phyloP scores from a whole-genome alignment of 257 asterid genomes.

The Fraxinus pennsylvanica region DNA sequence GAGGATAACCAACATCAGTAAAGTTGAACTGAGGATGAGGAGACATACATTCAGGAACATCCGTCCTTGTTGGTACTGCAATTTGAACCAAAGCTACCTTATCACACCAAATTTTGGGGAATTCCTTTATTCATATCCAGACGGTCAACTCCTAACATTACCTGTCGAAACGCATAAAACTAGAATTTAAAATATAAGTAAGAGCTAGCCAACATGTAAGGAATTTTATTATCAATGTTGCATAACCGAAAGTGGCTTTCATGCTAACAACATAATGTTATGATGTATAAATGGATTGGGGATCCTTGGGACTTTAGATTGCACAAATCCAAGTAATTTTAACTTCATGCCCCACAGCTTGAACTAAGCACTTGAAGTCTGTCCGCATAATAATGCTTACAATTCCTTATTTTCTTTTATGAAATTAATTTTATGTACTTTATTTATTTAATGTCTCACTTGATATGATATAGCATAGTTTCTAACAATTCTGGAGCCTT shows the following conservation, averaged over 20 bases:
- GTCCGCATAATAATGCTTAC: not conserved
- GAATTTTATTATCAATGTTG: not conserved
- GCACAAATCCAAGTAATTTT: not conserved
- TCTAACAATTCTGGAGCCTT: not conserved
- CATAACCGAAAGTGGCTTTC: not conserved
- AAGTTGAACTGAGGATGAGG: constrained; percentile 29
- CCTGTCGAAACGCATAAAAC: constrained; percentile 43
- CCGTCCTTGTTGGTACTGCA: constrained; percentile 96
- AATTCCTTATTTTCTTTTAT: too few species aligned
- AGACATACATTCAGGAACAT: constrained; percentile 93
- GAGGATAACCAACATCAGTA: constrained; percentile 16
- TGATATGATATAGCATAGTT: not conserved
- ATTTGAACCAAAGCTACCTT: constrained; percentile 87
- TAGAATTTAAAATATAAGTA: not conserved
- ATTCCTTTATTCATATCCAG: constrained; percentile 93
- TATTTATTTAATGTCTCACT: not conserved
- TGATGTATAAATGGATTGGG: too few species aligned
- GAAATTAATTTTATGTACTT: not conserved
- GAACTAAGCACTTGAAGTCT: not conserved
- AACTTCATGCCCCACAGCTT: not conserved
- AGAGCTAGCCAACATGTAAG: constrained; percentile 11
- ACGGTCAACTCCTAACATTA: constrained; percentile 94
- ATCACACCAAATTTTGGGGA: constrained; percentile 86
- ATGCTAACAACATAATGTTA: too few species aligned
- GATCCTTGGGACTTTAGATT: not conserved